Evolutionary conservation across 441 rosid genomes (phyloP), one percentile per base, ranked within the genome.

Genomic region (Aleurites moluccanus): DNA sequence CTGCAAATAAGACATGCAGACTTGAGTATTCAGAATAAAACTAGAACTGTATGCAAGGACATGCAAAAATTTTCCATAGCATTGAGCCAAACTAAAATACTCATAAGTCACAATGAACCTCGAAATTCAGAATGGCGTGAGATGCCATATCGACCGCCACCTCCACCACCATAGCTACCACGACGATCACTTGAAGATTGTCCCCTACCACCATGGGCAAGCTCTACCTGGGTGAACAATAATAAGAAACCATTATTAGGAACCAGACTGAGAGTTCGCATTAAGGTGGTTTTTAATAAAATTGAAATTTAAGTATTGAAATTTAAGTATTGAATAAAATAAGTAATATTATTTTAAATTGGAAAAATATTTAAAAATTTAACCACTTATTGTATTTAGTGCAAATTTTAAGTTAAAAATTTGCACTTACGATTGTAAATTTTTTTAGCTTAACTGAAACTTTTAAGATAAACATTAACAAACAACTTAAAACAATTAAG

Each of bases 131-230:
- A 94, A 88, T 83, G 98, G 60, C 90, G 87, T 47, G 98, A 92
- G 65, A 75, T 57, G 4, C 97, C 97, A 84, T 85, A 83, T 64
- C 91, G 88, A 67, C 86, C 80, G 3, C 80, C 80, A 21, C 86
- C 86, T 4, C 88, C 84, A 33, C 93, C 87, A 45, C 94, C 85
- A 38, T 86, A 85, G 45, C 97, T 84, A 73, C 95, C 88, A 77
- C 97, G 91, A 27, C 91, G 92, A 84, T 92, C 99, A 81, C 90
- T 81, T 73, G 99, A 89, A 66, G 94, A 82, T 67, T 82, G 97
- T 57, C 97, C 93, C 79, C 97, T 84, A 70, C 98, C 98, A 79
- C 99, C 99, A 89, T 91, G 99, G 60, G 99, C 97, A 80, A 94
- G 96, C 83, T 94, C 99, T 83, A 94, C 96, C 99, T 94, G 80